Evolutionary conservation across 768 basidiomycete genomes (phyloP), one percentile per base, ranked within the genome.

Genomic region (Rhodocollybia butyracea): DNA sequence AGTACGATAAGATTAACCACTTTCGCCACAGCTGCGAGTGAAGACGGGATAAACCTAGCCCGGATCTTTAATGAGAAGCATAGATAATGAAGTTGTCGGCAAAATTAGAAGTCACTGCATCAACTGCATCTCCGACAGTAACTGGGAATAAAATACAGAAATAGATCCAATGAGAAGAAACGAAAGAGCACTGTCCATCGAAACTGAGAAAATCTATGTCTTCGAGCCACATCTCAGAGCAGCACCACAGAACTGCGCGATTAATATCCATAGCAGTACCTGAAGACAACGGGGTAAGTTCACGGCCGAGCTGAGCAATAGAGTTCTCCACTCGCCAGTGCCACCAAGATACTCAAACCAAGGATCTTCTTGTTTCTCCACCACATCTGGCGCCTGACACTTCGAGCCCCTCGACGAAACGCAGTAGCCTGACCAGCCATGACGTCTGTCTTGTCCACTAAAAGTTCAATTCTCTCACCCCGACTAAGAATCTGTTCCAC

Each of bases 381-480:
- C 87, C 91, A 92, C 89, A 92, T 91, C 67, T 91, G 83, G 55
- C 90, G 76, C 38, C 92, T 74, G 21, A 88, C 86, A n/a, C 78
- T 85, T 40, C 92, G 76, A 15, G 94, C 94, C 5, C 94, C 94
- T 48, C 94, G 75, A 43, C 93, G 75, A 74, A 99, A 99, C 6
- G 92, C 93, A 3, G 91, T 91, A 3, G 96, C 94, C 70, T 98
- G 94, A 10, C 86, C 88, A 6, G 91, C 89, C 86, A 99, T 91
- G 53, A 80, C 89, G 66, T 98, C 95, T 27, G 97, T 99, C 79
- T 97, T 97, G 75, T 98, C 94, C 29, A 98, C 91, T 50, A 99
- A 80, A 17, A 98, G 78, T 68, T 98, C 96, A 61, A 99, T 92
- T 51, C 97, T 80, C 70, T 99, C 97, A 22, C 97, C 97, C 34